Evolutionary conservation across 1,284 basidiomycete species (phyloP), one percentile per base, ranked within the genome.

Genomic region (Vanrija pseudolonga): DNA sequence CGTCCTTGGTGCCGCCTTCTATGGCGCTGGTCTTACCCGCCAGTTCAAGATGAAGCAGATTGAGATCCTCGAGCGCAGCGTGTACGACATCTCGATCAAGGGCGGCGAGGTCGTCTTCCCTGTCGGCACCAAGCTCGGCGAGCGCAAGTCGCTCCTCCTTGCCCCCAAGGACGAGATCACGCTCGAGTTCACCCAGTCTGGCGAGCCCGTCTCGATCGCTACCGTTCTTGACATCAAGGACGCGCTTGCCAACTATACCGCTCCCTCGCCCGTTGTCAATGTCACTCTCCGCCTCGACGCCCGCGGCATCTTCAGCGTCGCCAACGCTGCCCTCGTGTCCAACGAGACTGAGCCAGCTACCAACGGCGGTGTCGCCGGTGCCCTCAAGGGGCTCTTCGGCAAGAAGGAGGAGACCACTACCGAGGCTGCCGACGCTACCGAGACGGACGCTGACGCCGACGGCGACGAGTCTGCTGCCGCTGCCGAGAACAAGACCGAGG

Each of bases 31-130:
- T 28, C 82, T 94, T 47, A 92, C 88, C 66, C 82, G 87, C 39
- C 90, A 92, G 71, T 98, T 97, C 83, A 90, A 90, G 79, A 97
- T 95, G 59, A 98, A 98, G 79, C 86, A 88, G 62, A 89, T 98
- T 72, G 88, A 89, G 55, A 82, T 97, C 24, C 76, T 81, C 18
- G 95, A 98, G 69, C 81, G 88, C 57, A 77, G 77, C 19, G 77
- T 81, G 3, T 85, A 87, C 65, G 87, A 90, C 41, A 64, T 70
- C 32, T 48, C 59, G n/a, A 42, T 62, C 15, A 32, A 32, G 32
- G 58, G 55, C 6, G 63, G 54, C 53, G 56, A 61, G 53, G 76
- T 83, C 17, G 78, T 95, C 43, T 94, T 93, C 80, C 84, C 88
- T 0, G 72, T 80, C 5, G 85, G 86, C 1, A 84, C 88, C 1